A percentile compares a stretch with the other conserved stretches of the same genome.
Conservation (phyloP, 1,139 yeast genomes). For the Pichia sp. region DNA sequence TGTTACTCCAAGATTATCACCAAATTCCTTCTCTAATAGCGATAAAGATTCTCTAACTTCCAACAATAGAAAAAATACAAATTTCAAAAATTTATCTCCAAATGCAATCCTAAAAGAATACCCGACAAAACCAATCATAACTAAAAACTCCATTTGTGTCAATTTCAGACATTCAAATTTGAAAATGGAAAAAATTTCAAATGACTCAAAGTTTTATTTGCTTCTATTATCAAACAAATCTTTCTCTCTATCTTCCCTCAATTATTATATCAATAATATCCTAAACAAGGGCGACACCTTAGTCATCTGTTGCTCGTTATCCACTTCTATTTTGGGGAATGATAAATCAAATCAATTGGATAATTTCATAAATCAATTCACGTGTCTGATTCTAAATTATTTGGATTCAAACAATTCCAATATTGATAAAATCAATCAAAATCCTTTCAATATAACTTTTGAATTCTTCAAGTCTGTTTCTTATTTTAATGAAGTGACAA, state of each 20-base stretch:
- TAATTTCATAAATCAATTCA: slow-evolving; percentile 14
- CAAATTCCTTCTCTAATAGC: slow-evolving; percentile 16
- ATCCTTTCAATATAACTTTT: slow-evolving; percentile 21
- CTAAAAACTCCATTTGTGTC: slow-evolving; percentile 33
- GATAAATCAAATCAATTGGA: slow-evolving; percentile 8
- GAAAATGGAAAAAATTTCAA: slow-evolving; percentile 11
- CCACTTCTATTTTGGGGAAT: slow-evolving; percentile 14
- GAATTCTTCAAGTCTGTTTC: slow-evolving; percentile 24
- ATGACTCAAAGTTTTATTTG: slow-evolving; percentile 40
- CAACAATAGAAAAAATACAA: neutral
- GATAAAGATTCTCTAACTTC: slow-evolving; percentile 11
- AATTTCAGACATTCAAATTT: slow-evolving; percentile 40
- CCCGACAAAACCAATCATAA: slow-evolving; percentile 26
- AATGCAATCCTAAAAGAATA: slow-evolving; percentile 20
- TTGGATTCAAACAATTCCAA: slow-evolving; percentile 1
- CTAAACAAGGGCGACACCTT: slow-evolving; percentile 60
- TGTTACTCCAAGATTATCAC: slow-evolving; percentile 13
- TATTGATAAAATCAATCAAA: neutral
- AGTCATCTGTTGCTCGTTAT: slow-evolving; percentile 35
- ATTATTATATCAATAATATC: slow-evolving; percentile 50
- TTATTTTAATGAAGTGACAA: slow-evolving; percentile 23
- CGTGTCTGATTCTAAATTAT: slow-evolving; percentile 15
- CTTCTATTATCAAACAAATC: slow-evolving; percentile 56
- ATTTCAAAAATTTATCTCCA: slow-evolving; percentile 15
- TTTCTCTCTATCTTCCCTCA: slow-evolving; percentile 70